Base-by-base conservation (phyloP, 2,329 filamentous ascomycete species). In the Xylaria hypoxylon region DNA sequence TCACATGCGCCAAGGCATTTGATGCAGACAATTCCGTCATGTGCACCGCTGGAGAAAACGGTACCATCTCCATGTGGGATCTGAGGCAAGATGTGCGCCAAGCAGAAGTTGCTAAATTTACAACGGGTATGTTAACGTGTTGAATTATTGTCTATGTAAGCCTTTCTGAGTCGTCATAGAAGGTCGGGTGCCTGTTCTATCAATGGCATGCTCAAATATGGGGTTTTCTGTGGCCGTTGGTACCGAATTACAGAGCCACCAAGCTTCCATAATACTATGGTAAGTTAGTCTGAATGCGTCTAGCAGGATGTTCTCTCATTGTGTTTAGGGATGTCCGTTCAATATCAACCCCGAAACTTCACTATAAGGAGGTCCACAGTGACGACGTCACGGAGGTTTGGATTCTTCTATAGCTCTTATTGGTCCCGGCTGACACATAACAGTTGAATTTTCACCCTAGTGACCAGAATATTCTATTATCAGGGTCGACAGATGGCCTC, bases 401-500 rank as follows among this genome's bases (percentile, higher is more conserved):
- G 17, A 52, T 40, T 26, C 40, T 50, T 83, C 59, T 68, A 65
- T n/a, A 58, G 40, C 10, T 26, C 58, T 2, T 45, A 22, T 45
- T 33, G 52, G 35, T 13, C 7, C 24, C 50, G 11, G 26, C 67
- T 73, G 79, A 70, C 65, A 68, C 71, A n/a, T 73, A 73, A 56
- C 75, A 88, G 82, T 79, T 90, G 1, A 82, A 84, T 74, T 89
- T 89, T 73, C 89, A 92, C 77, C 89, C 89, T 0, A 80, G 79
- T 2, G 81, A 86, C 55, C 83, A 86, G 0, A 83, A 86, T 50
- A 81, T 92, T 17, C 85, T 95, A 5, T 83, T 95, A 11, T 93
- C 91, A 1, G 91, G 91, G 48, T 93, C 91, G 42, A 95, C 92
- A 15, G 92, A 96, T 78, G 92, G 92, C 6, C 85, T 95, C 1